These are phyloP conservation scores for Baeospora myosura DNA, from an alignment of 1,284 basidiomycete genomes.

Conservation along the genomic window DNA sequence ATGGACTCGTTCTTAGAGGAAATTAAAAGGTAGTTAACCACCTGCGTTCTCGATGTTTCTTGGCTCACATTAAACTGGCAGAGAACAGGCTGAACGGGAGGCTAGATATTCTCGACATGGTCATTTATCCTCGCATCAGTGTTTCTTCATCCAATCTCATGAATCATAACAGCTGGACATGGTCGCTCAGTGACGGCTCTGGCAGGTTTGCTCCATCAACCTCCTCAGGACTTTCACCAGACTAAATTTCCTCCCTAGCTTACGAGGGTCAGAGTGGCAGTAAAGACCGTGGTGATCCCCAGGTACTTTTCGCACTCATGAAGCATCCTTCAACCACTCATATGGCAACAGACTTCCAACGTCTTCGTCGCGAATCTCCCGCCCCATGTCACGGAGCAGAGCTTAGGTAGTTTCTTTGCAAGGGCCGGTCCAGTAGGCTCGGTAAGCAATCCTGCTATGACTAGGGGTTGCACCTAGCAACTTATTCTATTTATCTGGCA, in stretches of 20 bases:
- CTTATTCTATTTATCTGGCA: constrained; percentile 20
- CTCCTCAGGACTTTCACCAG: neutral
- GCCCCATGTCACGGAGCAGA: constrained; percentile 73
- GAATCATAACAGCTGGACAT: constrained; percentile 11
- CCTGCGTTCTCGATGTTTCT: neutral
- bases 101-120: constrained; percentile 70
- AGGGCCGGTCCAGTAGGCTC: constrained; percentile 64
- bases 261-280: constrained; percentile 86
- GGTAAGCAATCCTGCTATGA: constrained; percentile 30
- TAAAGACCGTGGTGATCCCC: constrained; percentile 78
- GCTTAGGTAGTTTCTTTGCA: constrained; percentile 82
- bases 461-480: constrained; percentile 1
- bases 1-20: constrained; percentile 93
- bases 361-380: constrained; percentile 91
- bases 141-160: constrained; percentile 5
- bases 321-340: constrained; percentile 7
- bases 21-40: constrained; percentile 88
- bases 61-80: constrained; percentile 23
- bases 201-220: constrained; percentile 48
- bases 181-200: constrained; percentile 77
- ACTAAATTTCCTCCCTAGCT: constrained; percentile 32
- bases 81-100: constrained; percentile 88
- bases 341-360: constrained; percentile 71
- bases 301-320: constrained; percentile 34
- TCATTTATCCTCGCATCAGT: constrained; percentile 26